These are phyloP conservation scores for Lactuca sativa DNA, from an alignment of 129 eudicot species.

Conservation along the genomic window DNA sequence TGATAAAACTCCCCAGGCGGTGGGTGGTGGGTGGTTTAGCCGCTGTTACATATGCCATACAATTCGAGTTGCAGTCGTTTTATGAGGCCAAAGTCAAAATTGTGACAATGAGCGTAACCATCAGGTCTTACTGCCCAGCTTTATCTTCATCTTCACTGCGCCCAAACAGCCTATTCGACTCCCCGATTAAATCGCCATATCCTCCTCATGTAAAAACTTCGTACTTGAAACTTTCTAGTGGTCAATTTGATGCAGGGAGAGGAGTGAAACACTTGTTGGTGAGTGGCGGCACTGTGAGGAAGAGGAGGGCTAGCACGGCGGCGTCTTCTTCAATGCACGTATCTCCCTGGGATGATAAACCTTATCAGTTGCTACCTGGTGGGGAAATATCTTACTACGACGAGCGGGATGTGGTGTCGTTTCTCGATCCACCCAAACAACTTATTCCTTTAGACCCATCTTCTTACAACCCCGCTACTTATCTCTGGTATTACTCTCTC, in stretches of 20 bases:
- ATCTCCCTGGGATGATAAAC: slow-evolving; percentile 61
- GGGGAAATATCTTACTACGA: slow-evolving; percentile 50
- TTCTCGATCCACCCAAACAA: slow-evolving; percentile 74
- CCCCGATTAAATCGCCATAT: slow-evolving; percentile 11
- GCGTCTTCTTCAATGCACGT: slow-evolving; percentile 21
- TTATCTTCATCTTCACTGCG: slow-evolving; percentile 14
- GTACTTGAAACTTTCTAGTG: slow-evolving; percentile 6
- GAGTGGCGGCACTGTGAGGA: slow-evolving; percentile 15
- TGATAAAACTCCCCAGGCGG: not conserved
- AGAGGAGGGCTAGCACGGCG: slow-evolving; percentile 13
- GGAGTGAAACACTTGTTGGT: not conserved
- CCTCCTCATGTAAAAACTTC: slow-evolving; percentile 17
- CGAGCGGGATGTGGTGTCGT: slow-evolving; percentile 63
- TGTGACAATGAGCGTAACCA: slow-evolving; percentile 25
- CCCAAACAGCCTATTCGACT: slow-evolving; percentile 10
- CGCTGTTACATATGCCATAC: not conserved
- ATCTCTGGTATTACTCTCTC: slow-evolving; percentile 49
- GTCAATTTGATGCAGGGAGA: slow-evolving; percentile 4
- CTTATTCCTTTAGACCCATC: slow-evolving; percentile 73
- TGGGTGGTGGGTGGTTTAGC: not conserved
- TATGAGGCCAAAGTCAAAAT: not conserved
- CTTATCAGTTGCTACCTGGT: slow-evolving; percentile 39
- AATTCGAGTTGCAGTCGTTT: too few relatives aligned
- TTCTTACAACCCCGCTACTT: slow-evolving; percentile 73
- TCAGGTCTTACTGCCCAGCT: slow-evolving; percentile 6